These are phyloP conservation scores for Caryopteris hybrid DNA, from an alignment of 305 asterid species.

Conservation along the genomic window DNA sequence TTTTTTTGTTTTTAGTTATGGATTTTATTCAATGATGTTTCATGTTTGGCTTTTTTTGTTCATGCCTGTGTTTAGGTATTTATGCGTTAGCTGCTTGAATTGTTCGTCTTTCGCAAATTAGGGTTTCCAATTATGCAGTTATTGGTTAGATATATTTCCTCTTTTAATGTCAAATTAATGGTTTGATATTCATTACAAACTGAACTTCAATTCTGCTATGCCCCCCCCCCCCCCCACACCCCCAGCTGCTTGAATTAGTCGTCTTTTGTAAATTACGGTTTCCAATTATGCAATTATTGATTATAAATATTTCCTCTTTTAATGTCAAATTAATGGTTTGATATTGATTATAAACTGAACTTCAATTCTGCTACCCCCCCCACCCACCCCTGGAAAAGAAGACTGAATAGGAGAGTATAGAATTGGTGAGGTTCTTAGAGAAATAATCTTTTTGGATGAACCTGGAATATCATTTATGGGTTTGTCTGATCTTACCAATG, in stretches of 20 bases:
- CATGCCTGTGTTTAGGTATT: neutral
- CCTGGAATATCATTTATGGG: neutral
- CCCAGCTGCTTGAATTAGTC: too few species aligned
- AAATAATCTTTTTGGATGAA: neutral
- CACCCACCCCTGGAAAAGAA: neutral
- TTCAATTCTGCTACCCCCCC: conserved; percentile 3
- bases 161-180: neutral
- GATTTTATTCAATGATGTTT: neutral
- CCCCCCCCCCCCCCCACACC: too few species aligned
- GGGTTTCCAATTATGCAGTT: neutral
- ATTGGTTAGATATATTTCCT: neutral
- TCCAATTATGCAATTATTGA: neutral
- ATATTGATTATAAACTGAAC: neutral
- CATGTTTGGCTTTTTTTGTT: too few species aligned
- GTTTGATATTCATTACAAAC: neutral
- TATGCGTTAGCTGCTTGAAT: neutral
- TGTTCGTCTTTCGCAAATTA: neutral
- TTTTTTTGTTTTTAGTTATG: neutral
- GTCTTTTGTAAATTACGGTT: too few species aligned
- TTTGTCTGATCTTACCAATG: neutral
- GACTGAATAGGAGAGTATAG: neutral
- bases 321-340: neutral
- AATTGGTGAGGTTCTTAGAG: neutral
- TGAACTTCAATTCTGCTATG: neutral
- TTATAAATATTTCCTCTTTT: too few species aligned